Conservation (phyloP, 1,139 yeast species). For the Saccharomyces pastorianus region DNA sequence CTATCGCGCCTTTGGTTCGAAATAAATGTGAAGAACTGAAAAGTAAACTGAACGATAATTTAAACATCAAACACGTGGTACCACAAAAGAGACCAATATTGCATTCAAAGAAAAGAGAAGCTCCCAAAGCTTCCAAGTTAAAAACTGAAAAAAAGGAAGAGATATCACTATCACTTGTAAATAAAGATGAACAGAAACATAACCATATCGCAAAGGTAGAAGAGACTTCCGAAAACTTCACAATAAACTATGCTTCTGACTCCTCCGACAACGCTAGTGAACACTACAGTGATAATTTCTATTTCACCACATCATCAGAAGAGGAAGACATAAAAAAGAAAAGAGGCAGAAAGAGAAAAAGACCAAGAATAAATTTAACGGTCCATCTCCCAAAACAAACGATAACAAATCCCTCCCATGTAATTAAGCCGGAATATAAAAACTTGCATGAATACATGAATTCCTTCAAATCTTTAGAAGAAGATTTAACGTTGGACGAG, state of each 20-base stretch:
- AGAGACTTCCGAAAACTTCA: neutral
- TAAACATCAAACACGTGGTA: neutral
- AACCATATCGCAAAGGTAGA: neutral
- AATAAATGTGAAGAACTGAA: constrained; percentile 13
- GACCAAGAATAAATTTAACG: constrained; percentile 30
- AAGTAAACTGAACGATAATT: constrained; percentile 3
- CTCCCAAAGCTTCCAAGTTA: neutral
- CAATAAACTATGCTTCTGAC: neutral
- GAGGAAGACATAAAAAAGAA: constrained; percentile 20
- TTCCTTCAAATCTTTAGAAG: constrained; percentile 53
- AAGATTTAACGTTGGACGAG: constrained; percentile 41
- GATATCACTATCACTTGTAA: neutral
- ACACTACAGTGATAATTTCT: constrained; percentile 17
- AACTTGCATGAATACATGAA: constrained; percentile 39
- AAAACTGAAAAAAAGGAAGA: neutral
- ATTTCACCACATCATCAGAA: constrained; percentile 29
- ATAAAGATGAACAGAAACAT: neutral
- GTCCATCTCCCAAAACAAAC: constrained; percentile 49
- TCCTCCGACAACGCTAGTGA: neutral
- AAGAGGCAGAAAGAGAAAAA: constrained; percentile 19
- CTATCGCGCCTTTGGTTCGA: constrained; percentile 13
- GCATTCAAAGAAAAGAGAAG: neutral
- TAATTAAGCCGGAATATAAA: constrained; percentile 36
- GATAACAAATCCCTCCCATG: constrained; percentile 73
- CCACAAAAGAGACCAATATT: neutral